Conservation (phyloP, 805 yeast species). For the Lipomyces sp. region DNA sequence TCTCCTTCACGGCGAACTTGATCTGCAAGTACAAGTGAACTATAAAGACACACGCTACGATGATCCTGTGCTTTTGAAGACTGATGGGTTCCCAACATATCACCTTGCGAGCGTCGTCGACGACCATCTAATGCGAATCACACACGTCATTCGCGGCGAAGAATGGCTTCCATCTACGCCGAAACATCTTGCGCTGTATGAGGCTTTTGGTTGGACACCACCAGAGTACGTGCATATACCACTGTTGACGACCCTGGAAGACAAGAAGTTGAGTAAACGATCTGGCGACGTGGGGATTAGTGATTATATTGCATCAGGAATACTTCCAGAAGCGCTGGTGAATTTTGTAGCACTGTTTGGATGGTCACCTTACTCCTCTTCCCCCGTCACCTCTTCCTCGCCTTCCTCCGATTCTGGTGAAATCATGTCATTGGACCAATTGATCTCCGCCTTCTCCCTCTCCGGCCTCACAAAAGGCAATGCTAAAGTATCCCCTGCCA, state of each 20-base stretch:
- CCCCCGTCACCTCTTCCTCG: constrained; percentile 61
- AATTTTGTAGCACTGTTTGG: constrained; percentile 90
- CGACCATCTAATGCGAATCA: constrained; percentile 86
- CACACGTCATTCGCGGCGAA: constrained; percentile 95
- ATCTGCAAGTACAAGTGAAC: constrained; percentile 78
- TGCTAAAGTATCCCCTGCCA: constrained; percentile 81
- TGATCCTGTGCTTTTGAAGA: constrained; percentile 82
- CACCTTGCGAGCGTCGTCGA: constrained; percentile 96
- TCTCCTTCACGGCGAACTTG: constrained; percentile 69
- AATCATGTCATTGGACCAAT: constrained; percentile 15
- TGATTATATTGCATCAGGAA: constrained; percentile 47
- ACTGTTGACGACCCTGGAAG: constrained; percentile 54
- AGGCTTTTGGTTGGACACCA: constrained; percentile 79
- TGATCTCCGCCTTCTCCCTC: constrained; percentile 50
- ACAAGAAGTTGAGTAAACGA: constrained; percentile 74
- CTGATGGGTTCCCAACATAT: constrained; percentile 95
- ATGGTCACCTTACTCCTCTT: constrained; percentile 67
- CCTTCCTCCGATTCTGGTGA: constrained; percentile 27
- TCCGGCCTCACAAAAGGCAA: constrained; percentile 85
- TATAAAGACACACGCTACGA: constrained; percentile 70
- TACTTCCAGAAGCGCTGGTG: constrained; percentile 79
- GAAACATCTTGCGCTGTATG: constrained; percentile 81
- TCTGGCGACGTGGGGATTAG: constrained; percentile 75
- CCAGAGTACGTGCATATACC: constrained; percentile 91
- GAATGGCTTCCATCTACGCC: constrained; percentile 98